Evolutionary conservation across 495 filamentous ascomycete species (phyloP).

Genomic region (Tetracladium setigerum): DNA sequence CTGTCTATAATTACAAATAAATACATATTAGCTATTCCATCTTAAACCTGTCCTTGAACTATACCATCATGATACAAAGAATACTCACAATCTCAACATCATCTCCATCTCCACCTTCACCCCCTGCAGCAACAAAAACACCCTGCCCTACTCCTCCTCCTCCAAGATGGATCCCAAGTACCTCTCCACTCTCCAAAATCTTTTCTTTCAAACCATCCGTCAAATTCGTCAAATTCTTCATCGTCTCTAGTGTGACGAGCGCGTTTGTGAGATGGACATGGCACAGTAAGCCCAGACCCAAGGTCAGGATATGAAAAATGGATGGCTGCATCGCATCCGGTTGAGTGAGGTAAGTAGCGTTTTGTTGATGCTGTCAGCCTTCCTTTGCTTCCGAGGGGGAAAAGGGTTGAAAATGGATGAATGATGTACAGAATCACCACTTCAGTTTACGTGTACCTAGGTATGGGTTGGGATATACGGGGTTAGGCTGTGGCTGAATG

Average conservation of each 20-base stretch:
- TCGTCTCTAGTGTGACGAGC: constrained; percentile 15
- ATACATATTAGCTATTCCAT: not conserved
- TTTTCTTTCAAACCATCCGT: constrained; percentile 10
- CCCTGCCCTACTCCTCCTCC: constrained; percentile 1
- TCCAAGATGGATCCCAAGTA: not conserved
- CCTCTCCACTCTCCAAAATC: constrained; percentile 4
- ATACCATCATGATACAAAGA: not conserved
- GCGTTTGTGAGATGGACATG: not conserved
- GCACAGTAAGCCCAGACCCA: too few species aligned
- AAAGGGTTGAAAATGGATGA: too few species aligned
- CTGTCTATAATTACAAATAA: constrained; percentile 1
- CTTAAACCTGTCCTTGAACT: not conserved
- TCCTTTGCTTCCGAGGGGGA: too few species aligned
- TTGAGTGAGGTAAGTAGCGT: too few species aligned
- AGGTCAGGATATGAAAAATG: too few species aligned
- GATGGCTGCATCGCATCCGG: too few species aligned
- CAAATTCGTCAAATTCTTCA: constrained; percentile 8
- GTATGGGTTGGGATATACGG: too few species aligned
- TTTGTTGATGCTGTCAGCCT: too few species aligned
- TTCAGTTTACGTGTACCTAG: too few species aligned
- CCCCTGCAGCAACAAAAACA: not conserved
- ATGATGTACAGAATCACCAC: too few species aligned
- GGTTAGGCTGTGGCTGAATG: too few species aligned
- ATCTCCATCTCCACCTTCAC: constrained; percentile 3
- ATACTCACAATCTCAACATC: constrained; percentile 19